A percentile compares a stretch with the other conserved stretches of the same genome.
phyloP scores from a whole-genome alignment of 768 basidiomycete genomes.

The Serendipita vermifera region DNA sequence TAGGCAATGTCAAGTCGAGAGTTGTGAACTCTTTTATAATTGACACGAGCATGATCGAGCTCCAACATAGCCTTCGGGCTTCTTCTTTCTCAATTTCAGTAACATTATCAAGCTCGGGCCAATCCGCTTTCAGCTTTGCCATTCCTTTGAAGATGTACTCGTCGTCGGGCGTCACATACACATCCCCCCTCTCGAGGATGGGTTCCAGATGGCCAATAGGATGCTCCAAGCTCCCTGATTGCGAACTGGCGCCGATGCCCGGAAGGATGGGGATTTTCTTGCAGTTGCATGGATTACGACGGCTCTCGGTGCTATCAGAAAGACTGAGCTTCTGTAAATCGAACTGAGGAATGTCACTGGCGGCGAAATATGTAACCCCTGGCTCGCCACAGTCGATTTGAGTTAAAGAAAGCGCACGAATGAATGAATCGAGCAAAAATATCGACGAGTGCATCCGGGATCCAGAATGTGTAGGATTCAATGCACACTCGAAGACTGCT shows the following conservation, averaged over 20 bases:
- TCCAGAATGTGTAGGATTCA: constrained; percentile 50
- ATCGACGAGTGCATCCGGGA: constrained; percentile 43
- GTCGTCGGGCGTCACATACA: too few species aligned
- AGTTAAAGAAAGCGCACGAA: constrained; percentile 42
- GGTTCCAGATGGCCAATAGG: too few species aligned
- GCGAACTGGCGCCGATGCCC: too few species aligned
- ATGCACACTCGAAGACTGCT: constrained; percentile 63
- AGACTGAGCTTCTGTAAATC: too few species aligned
- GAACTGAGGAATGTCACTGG: constrained; percentile 34
- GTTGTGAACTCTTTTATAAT: not conserved
- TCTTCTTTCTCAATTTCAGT: constrained; percentile 3
- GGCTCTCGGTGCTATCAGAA: too few species aligned
- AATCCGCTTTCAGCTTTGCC: too few species aligned
- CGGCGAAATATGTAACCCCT: constrained; percentile 38
- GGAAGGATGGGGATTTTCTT: too few species aligned
- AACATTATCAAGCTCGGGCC: not conserved
- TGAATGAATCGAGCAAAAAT: constrained; percentile 48
- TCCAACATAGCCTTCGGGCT: constrained; percentile 6
- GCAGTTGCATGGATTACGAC: too few species aligned
- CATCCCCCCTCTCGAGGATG: too few species aligned
- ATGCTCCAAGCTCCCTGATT: too few species aligned
- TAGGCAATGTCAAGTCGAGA: not conserved
- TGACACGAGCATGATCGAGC: constrained; percentile 3
- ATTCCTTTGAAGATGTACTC: too few species aligned
- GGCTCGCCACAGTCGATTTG: constrained; percentile 44